Percentiles rank a stretch among this genome's conserved stretches.
Conservation (phyloP, 139 green algal species). For the Chlorella vulgaris region DNA sequence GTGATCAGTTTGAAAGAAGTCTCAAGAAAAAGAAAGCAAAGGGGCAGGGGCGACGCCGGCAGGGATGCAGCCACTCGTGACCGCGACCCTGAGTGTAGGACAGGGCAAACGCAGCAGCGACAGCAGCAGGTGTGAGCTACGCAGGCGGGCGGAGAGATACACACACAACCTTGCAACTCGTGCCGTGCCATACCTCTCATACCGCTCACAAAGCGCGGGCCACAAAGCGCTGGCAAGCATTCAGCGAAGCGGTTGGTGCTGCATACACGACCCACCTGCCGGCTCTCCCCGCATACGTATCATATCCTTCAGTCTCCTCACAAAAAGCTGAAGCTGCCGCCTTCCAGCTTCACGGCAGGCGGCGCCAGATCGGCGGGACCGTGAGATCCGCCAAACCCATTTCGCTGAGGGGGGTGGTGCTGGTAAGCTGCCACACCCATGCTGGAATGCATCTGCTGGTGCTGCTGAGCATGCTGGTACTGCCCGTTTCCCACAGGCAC, state of each 20-base stretch:
- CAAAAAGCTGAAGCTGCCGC: background rate
- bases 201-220: too few species aligned
- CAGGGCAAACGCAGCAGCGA: too few species aligned
- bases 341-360: slow-evolving; percentile 10
- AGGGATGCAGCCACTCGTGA: too few species aligned
- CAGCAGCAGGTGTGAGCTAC: too few species aligned
- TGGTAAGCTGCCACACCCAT: background rate
- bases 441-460: background rate
- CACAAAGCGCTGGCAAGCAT: too few species aligned
- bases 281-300: background rate
- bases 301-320: background rate
- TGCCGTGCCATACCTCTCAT: too few species aligned
- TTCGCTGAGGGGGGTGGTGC: background rate
- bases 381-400: background rate
- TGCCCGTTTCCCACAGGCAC: background rate
- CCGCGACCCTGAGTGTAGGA: too few species aligned
- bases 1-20: too few species aligned
- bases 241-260: background rate
- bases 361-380: background rate
- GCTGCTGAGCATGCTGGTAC: background rate
- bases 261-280: background rate
- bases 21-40: too few species aligned
- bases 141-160: too few species aligned
- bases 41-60: too few species aligned
- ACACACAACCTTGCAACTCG: too few species aligned